Base-by-base conservation (phyloP, 345 rosid species). In the Gossypium turneri region DNA sequence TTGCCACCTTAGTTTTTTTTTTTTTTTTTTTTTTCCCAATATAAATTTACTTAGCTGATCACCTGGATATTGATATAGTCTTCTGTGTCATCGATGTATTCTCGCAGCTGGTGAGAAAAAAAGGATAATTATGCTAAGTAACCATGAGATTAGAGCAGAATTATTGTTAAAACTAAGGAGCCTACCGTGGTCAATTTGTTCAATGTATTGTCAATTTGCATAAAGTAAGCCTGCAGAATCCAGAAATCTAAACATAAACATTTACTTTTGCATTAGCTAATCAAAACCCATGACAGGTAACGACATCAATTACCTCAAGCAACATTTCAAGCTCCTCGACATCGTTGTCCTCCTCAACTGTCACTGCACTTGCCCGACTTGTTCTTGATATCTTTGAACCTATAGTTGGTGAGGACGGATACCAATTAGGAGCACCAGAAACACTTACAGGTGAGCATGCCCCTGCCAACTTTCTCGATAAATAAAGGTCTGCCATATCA, bases 21-120 rank as follows among this genome's bases (percentile, higher is more conserved):
- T 63, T 6, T 43, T 29, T 17, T 27, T 73, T 22, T 22, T 22
- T 22, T 22, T 22, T 22, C 8, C 1, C 6, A 12, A 2, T 12
- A 12, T 1, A 17, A 10, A 50, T 22, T 29, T 43, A 9, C 16
- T 45, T 8, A 52, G 19, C 43, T 56, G n/a, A 44, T 76, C 68
- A 85, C 86, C 85, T 85, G 92, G 79, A 90, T 90, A 81, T 88
- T 90, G 64, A 90, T 90, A 72, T 90, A 88, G 80, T 90, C 94
- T 81, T 90, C 92, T 7, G 94, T 90, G 74, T 88, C 94, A 68
- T 90, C 94, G n/a, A 90, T 88, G 77, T 90, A 88, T 67, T 90
- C 94, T 4, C 94, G 89, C 85, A 90, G 78, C 94, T 85, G 83
- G 63, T 58, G 19, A 65, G 69, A 63, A 25, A 76, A 76, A 34